Evolutionary conservation across 768 basidiomycete genomes (phyloP).

Genomic region (Calocybe indica): DNA sequence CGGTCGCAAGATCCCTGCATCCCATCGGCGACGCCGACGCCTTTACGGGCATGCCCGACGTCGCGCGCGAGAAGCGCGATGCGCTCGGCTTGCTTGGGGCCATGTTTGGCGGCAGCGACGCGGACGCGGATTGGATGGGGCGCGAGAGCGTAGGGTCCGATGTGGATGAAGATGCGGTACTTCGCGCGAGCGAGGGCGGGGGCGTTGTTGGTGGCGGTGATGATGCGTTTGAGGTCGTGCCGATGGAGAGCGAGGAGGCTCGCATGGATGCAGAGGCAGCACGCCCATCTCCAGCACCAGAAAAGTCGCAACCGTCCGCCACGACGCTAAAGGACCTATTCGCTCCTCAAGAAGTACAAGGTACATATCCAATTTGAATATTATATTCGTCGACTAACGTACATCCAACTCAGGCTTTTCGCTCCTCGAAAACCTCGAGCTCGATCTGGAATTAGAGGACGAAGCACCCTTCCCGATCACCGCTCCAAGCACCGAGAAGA

Average conservation of each 20-base stretch:
- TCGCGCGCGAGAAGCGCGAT: constrained; percentile 37
- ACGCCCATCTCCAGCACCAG: constrained; percentile 2
- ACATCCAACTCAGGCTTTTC: constrained; percentile 55
- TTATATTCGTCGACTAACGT: background rate
- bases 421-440: constrained; percentile 65
- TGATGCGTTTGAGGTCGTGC: constrained; percentile 28
- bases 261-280: constrained; percentile 8
- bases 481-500: background rate
- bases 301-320: constrained; percentile 6
- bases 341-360: constrained; percentile 60
- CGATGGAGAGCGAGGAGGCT: constrained; percentile 16
- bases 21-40: constrained; percentile 6
- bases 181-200: background rate
- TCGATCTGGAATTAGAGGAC: constrained; percentile 69
- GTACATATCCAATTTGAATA: constrained; percentile 27
- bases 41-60: constrained; percentile 12
- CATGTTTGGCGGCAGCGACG: constrained; percentile 40
- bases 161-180: constrained; percentile 35
- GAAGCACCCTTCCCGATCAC: constrained; percentile 28
- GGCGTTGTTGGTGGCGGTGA: constrained; percentile 12
- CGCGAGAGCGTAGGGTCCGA: constrained; percentile 54
- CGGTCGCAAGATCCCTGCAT: constrained; percentile 2
- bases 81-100: constrained; percentile 43
- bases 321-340: constrained; percentile 67
- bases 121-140: constrained; percentile 53